phyloP scores from a whole-genome alignment of 106 monocot species.

The Gastrodia elata region DNA sequence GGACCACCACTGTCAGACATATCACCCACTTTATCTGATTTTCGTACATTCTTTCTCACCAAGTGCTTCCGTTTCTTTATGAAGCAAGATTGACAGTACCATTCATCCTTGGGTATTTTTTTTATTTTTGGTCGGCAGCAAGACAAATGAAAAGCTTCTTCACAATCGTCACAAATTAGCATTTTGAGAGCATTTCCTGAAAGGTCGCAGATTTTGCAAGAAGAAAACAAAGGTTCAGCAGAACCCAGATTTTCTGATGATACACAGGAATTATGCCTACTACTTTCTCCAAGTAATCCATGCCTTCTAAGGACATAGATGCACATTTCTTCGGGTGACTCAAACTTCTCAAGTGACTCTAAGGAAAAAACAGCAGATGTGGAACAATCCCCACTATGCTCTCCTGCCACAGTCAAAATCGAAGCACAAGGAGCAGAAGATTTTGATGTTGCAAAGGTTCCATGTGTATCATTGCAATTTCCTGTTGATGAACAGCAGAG shows the following conservation, averaged over 20 bases:
- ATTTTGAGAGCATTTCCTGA: slow-evolving; percentile 32
- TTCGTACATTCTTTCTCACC: slow-evolving; percentile 11
- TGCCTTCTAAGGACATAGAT: slow-evolving; percentile 35
- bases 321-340: slow-evolving; percentile 34
- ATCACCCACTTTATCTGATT: slow-evolving; percentile 12
- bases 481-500: neutral
- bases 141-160: slow-evolving; percentile 70
- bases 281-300: slow-evolving; percentile 20
- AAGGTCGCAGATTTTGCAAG: slow-evolving; percentile 53
- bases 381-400: slow-evolving; percentile 17
- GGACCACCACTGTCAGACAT: slow-evolving; percentile 16
- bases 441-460: slow-evolving; percentile 20
- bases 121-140: slow-evolving; percentile 53
- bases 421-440: slow-evolving; percentile 9
- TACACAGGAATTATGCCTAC: neutral
- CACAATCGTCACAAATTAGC: slow-evolving; percentile 85
- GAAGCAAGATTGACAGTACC: slow-evolving; percentile 70
- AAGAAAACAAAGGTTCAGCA: slow-evolving; percentile 5
- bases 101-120: slow-evolving; percentile 37
- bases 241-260: slow-evolving; percentile 12
- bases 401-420: slow-evolving; percentile 6
- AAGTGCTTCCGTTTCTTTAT: slow-evolving; percentile 40
- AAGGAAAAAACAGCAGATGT: slow-evolving; percentile 12
- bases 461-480: slow-evolving; percentile 1
- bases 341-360: slow-evolving; percentile 9